Base-by-base conservation (phyloP, 257 asterid species). In the Plantago major region DNA sequence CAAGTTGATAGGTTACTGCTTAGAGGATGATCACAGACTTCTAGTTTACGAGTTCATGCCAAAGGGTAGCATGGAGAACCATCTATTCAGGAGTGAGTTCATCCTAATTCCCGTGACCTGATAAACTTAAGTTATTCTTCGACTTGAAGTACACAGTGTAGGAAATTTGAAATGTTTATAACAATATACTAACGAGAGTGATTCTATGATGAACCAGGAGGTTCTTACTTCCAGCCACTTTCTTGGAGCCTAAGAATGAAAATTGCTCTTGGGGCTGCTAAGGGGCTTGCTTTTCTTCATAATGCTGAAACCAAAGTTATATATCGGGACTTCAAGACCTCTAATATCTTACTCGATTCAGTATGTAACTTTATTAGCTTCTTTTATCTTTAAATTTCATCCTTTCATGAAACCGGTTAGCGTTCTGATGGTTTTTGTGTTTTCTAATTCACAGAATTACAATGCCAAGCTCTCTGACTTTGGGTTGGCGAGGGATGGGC, bases 31-130 rank as follows among this genome's bases (percentile, higher is more conserved):
- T 46, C 97, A 90, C 63, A 71, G 97, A 60, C 95, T 90, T 51
- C 70, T 90, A 68, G 95, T 83, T 0, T 90, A 90, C 19, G 97
- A 90, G 72, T 90, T 78, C 76, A 87, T 90, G 97, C 75, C 95
- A 65, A 87, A 81, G 82, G 97, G 97, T 69, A 87, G 97, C 89
- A 76, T 84, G 92, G 97, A 90, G 74, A 90, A 90, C 79, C 97
- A 90, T 76, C 73, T 90, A 28, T 90, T 87, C 80, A 79, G 97
- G 74, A 81, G 97, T 90, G 67, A 71, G 97, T 79, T 63, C 68
- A 60, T 17, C 51, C 46, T 55, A 47, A 22, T 62, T 37, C 26
- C n/a, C 8, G 8, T 33, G 7, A 33, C 40, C 40, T 33, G 8
- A 33, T 33, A 33, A 33, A 33, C 40, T 33, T 33, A 33, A 5